Conservation (phyloP, 345 rosid species). For the Diplotaxis tenuifolia region DNA sequence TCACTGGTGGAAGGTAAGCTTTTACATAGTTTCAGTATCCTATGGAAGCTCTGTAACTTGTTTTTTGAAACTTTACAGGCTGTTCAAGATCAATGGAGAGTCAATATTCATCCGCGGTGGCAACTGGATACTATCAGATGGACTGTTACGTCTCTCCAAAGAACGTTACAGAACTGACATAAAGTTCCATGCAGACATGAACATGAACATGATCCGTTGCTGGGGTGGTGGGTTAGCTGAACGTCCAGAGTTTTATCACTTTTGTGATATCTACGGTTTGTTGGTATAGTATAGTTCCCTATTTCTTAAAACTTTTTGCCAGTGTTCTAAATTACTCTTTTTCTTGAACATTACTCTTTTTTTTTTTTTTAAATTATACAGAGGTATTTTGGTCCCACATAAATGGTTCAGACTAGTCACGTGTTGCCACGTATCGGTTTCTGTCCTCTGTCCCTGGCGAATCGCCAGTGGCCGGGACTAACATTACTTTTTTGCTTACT, state of each 20-base stretch:
- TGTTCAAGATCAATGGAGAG: slow-evolving; percentile 92
- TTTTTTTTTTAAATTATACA: no score
- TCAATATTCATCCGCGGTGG: slow-evolving; percentile 93
- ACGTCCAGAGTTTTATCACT: slow-evolving; percentile 97
- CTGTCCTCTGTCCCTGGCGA: no score
- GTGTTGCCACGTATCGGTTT: no score
- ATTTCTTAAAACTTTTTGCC: not conserved
- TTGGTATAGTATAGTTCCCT: slow-evolving; percentile 58
- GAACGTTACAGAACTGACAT: slow-evolving; percentile 82
- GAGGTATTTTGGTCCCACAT: no score
- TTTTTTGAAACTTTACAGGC: slow-evolving; percentile 41
- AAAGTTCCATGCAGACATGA: slow-evolving; percentile 97
- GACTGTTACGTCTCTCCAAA: slow-evolving; percentile 76
- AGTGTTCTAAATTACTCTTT: no score
- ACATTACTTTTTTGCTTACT: no score
- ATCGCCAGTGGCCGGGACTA: no score
- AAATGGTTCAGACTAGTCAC: no score
- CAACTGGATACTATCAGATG: slow-evolving; percentile 94
- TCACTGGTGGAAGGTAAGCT: slow-evolving; percentile 85
- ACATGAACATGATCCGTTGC: slow-evolving; percentile 94
- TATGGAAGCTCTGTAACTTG: slow-evolving; percentile 25
- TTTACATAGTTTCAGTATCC: not conserved
- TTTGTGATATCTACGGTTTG: slow-evolving; percentile 85
- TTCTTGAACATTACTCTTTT: no score
- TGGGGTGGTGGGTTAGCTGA: slow-evolving; percentile 99